Evolutionary conservation across 495 filamentous ascomycete genomes (phyloP).

Genomic region (Penicillium malachiteum): DNA sequence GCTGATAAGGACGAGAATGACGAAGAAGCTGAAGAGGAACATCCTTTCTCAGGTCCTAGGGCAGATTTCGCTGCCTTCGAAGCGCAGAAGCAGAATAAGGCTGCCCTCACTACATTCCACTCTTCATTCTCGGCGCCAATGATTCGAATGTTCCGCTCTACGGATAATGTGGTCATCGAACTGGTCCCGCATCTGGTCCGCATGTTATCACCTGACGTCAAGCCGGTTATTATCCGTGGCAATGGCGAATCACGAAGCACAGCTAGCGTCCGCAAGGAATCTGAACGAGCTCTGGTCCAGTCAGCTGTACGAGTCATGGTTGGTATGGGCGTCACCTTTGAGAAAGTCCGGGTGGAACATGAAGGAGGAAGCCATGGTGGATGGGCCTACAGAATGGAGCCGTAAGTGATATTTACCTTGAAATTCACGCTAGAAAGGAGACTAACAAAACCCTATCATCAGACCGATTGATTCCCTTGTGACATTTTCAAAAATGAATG

Average conservation of each 20-base stretch:
- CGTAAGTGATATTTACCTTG: slow-evolving; percentile 54
- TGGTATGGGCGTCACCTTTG: slow-evolving; percentile 76
- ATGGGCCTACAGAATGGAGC: slow-evolving; percentile 95
- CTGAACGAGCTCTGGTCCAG: slow-evolving; percentile 75
- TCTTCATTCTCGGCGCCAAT: slow-evolving; percentile 58
- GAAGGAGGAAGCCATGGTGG: slow-evolving; percentile 51
- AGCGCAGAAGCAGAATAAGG: slow-evolving; percentile 65
- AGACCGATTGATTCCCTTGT: slow-evolving; percentile 69
- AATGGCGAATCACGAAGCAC: slow-evolving; percentile 63
- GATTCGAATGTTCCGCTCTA: slow-evolving; percentile 70
- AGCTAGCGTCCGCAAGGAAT: slow-evolving; percentile 82
- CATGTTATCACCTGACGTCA: slow-evolving; percentile 84
- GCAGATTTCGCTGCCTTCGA: slow-evolving; percentile 81
- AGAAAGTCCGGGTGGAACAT: slow-evolving; percentile 76
- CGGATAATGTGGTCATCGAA: slow-evolving; percentile 71
- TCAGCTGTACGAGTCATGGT: slow-evolving; percentile 77
- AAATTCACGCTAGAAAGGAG: slow-evolving; percentile 14
- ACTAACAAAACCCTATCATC: slow-evolving; percentile 16
- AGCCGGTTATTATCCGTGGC: slow-evolving; percentile 83
- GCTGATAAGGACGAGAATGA: slow-evolving; percentile 40
- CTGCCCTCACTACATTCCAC: slow-evolving; percentile 53
- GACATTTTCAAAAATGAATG: slow-evolving; percentile 40
- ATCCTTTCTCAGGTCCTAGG: slow-evolving; percentile 75
- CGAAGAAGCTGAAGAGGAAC: slow-evolving; percentile 51
- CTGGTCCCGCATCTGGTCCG: slow-evolving; percentile 79